phyloP scores from a whole-genome alignment of 257 asterid species.

The Nicotiana obtusifolia region DNA sequence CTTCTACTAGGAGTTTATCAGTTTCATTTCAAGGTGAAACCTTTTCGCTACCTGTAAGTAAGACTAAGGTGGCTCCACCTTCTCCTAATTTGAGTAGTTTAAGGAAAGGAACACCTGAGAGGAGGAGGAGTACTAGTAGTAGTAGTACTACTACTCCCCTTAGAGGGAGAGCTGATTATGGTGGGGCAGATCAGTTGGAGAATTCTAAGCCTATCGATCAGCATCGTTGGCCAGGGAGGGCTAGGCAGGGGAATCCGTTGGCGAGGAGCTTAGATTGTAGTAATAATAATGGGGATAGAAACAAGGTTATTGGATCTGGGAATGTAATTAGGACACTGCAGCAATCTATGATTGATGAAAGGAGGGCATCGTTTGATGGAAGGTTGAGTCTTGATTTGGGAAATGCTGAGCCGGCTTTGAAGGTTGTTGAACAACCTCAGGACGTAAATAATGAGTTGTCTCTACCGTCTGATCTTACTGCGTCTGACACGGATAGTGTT shows the following conservation, averaged over 20 bases:
- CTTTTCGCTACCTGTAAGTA: constrained; percentile 73
- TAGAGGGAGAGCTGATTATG: constrained; percentile 43
- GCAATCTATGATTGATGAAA: constrained; percentile 64
- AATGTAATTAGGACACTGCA: constrained; percentile 41
- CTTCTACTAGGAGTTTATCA: constrained; percentile 79
- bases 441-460: constrained; percentile 43
- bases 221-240: constrained; percentile 84
- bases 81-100: constrained; percentile 59
- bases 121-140: constrained; percentile 34
- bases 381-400: constrained; percentile 62
- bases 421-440: constrained; percentile 26
- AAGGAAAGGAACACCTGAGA: constrained; percentile 75
- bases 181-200: constrained; percentile 55
- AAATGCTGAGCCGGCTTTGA: constrained; percentile 41
- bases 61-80: constrained; percentile 68
- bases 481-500: constrained; percentile 89
- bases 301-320: constrained; percentile 55
- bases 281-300: constrained; percentile 38
- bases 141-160: constrained; percentile 36
- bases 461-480: constrained; percentile 53
- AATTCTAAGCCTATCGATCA: constrained; percentile 65
- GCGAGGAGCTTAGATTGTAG: constrained; percentile 65
- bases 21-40: constrained; percentile 96
- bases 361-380: constrained; percentile 61
- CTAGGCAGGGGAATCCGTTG: constrained; percentile 43